Base-by-base conservation (phyloP, 768 basidiomycete species). In the Lentinula lateritia region DNA sequence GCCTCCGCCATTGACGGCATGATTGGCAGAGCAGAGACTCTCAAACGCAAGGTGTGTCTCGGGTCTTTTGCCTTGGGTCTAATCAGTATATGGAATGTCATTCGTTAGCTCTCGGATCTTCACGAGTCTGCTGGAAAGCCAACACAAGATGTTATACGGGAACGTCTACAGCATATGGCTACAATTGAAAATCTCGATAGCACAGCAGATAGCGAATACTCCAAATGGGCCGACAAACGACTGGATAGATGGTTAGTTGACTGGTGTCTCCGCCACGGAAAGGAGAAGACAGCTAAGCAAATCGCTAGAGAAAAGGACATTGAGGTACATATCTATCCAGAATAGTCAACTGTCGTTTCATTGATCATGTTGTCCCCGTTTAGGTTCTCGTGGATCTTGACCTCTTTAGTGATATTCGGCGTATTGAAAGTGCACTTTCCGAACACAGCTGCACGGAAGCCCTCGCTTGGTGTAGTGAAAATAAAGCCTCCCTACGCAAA, bases 401-500 rank as follows among this genome's bases (percentile, higher is more conserved):
- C 58, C 79, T 98, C 18, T 98, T 97, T 73, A 86, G 85, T 64
- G 94, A 97, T 63, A 92, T 98, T 55, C 83, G 81, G 39, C 83
- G 89, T 61, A 95, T 98, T 66, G 94, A 97, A 73, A 77, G 80
- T 8, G 94, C 93, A 0, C 80, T 99, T 43, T 72, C 78, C 6
- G 76, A 76, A 34, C 86, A 90, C 63, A 90, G 88, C 64, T 95
- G 94, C 65, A 80, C 88, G 6, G 94, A 97, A 73, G 96, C 96
- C 13, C 78, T 99, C 50, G 81, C 85, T 18, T 99, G 96, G 96
- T 98, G 95, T 67, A 94, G 86, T 64, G 97, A 99, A 80, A 98
- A 99, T 74, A 90, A 95, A 71, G 84, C 87, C 35, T 91, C 92
- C 12, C 81, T 99, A 63, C 87, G 93, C 57, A 98, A 98, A 79